Base-by-base conservation (phyloP, 2,329 filamentous ascomycete species). In the Apiospora saccharicola region DNA sequence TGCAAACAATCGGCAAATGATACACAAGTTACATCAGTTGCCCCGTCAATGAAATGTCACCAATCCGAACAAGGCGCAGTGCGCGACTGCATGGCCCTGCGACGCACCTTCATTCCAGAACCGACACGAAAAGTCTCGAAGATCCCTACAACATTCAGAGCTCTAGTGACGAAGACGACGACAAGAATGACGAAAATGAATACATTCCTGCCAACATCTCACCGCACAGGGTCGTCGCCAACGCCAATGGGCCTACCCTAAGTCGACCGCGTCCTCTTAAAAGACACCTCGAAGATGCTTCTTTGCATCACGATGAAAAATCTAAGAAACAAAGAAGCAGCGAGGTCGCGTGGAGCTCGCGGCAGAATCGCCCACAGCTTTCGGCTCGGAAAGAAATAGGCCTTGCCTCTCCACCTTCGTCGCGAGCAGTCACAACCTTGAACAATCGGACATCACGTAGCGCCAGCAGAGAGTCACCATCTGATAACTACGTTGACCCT, bases 101-200 rank as follows among this genome's bases (percentile, higher is more conserved):
- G 24, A 19, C 53, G 10, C 19, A 30, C 7, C 14, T 13, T 30
- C 53, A 30, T 37, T 30, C 26, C 53, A 37, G 5, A 37, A 61
- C 16, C 12, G 19, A 22, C 57, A n/a, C 57, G 12, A 41, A 64
- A 7, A 7, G 22, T 10, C 1, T 2, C 7, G 10, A 19, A 16
- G 34, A 4, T 4, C 30, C 19, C 34, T 41, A 41, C 12, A 22
- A 5, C 7, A 24, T 24, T 24, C 8, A 19, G 10, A 22, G 34
- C 22, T 64, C 57, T n/a, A 24, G 57, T 10, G 57, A 68, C 46
- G 67, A 69, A 41, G 67, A 61, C 44, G 22, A 64, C 22, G 57
- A 41, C 8, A 10, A 64, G 3, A 7, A 61, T 46, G 19, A 61
- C 30, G 53, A 61, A 0, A 37, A 61, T 37, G 53, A 61, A 61